phyloP scores from a whole-genome alignment of 495 filamentous ascomycete species.

The Podospora fimiseda region DNA sequence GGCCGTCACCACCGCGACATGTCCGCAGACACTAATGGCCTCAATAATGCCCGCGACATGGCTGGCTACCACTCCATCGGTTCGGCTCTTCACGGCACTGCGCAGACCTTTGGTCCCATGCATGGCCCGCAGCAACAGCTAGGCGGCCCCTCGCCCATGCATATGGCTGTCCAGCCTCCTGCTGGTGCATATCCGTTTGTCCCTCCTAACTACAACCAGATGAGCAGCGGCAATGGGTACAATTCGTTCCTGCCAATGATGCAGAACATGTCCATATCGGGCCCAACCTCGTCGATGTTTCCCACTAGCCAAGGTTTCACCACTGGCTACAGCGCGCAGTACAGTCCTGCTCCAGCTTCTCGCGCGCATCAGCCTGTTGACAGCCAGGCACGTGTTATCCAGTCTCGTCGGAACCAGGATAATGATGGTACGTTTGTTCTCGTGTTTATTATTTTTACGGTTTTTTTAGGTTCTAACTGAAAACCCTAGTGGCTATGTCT shows the following conservation, averaged over 20 bases:
- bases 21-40: slow-evolving; percentile 39
- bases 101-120: slow-evolving; percentile 32
- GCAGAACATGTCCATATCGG: slow-evolving; percentile 47
- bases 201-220: slow-evolving; percentile 25
- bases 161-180: slow-evolving; percentile 29
- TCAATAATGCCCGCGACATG: slow-evolving; percentile 43
- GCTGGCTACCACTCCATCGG: slow-evolving; percentile 47
- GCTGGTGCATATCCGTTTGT: slow-evolving; percentile 36
- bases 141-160: slow-evolving; percentile 1
- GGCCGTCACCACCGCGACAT: slow-evolving; percentile 64
- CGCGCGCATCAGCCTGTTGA: slow-evolving; percentile 43
- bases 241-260: slow-evolving; percentile 56
- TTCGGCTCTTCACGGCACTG: slow-evolving; percentile 65
- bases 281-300: slow-evolving; percentile 41
- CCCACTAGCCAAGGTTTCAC: slow-evolving; percentile 45
- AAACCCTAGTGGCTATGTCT: slow-evolving; percentile 41
- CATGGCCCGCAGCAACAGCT: slow-evolving; percentile 17
- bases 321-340: slow-evolving; percentile 35
- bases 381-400: slow-evolving; percentile 64
- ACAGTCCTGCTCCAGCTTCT: slow-evolving; percentile 24
- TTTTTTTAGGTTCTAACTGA: neutral
- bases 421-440: slow-evolving; percentile 47
- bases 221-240: slow-evolving; percentile 12
- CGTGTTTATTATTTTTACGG: neutral
- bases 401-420: slow-evolving; percentile 59